phyloP scores from a whole-genome alignment of 75 land plant species.

The Picea sitchensis region DNA sequence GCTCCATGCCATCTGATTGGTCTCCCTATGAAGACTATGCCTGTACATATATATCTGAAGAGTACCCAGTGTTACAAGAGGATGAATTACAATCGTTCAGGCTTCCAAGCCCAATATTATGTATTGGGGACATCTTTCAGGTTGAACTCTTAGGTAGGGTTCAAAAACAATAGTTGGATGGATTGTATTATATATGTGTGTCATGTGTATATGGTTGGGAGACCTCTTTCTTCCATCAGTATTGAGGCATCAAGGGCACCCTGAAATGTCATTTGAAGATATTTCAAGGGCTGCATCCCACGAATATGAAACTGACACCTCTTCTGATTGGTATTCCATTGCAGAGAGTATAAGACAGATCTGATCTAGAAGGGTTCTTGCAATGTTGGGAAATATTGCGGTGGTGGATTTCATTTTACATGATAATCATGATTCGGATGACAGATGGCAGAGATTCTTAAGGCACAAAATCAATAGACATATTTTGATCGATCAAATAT shows the following conservation, averaged over 20 bases:
- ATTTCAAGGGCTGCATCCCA: background rate
- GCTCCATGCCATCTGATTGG: background rate
- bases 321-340: constrained; percentile 2
- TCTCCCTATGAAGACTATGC: constrained; percentile 15
- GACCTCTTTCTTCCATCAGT: constrained; percentile 8
- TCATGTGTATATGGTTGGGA: background rate
- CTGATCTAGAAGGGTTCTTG: constrained; percentile 7
- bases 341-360: constrained; percentile 6
- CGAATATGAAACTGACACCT: background rate
- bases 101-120: constrained; percentile 78
- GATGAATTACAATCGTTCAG: constrained; percentile 65
- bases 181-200: constrained; percentile 54
- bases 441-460: background rate
- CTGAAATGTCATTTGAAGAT: background rate
- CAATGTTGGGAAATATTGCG: background rate
- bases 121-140: constrained; percentile 81
- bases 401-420: background rate
- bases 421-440: background rate
- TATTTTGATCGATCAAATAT: too few species aligned
- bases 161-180: constrained; percentile 66
- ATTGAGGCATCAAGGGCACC: background rate
- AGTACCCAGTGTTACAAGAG: constrained; percentile 52
- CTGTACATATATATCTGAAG: constrained; percentile 38
- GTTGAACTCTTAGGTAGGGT: constrained; percentile 86
- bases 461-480: too few species aligned